Evolutionary conservation across 352 stramenopile species (phyloP).

Genomic region (Chrysophaeum taylorii): DNA sequence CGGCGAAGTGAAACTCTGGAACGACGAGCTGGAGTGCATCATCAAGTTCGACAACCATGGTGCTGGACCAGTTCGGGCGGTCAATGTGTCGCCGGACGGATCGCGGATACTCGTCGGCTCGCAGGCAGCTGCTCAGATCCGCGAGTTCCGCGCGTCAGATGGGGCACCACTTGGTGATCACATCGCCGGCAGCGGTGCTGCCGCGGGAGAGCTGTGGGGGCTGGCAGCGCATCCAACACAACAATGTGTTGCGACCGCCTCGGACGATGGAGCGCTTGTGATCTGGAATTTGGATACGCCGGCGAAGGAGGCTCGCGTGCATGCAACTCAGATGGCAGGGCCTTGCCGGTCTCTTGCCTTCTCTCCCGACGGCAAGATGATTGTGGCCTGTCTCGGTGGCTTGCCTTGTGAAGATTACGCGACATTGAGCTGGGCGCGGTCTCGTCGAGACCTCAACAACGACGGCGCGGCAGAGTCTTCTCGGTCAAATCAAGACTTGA

Average conservation of each 20-base stretch:
- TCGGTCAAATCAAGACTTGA: no score
- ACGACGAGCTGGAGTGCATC: neutral
- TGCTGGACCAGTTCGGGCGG: neutral
- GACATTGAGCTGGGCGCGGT: neutral
- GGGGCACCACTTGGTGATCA: slow-evolving; percentile 39
- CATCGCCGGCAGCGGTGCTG: neutral
- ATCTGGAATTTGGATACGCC: neutral
- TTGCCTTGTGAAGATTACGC: neutral
- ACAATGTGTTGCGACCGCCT: neutral
- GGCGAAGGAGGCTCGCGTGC: neutral
- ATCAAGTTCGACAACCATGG: slow-evolving; percentile 5
- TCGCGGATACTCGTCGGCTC: neutral
- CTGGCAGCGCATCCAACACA: slow-evolving; percentile 49
- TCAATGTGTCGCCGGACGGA: neutral
- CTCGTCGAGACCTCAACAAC: neutral
- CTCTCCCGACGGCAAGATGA: slow-evolving; percentile 2
- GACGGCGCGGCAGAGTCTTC: no score
- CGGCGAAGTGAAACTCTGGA: neutral
- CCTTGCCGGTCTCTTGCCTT: neutral
- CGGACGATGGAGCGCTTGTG: slow-evolving; percentile 25
- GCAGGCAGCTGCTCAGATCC: neutral
- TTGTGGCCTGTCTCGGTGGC: neutral
- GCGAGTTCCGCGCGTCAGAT: slow-evolving; percentile 26
- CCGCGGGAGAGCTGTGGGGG: slow-evolving; percentile 49
- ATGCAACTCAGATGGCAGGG: neutral